These are phyloP conservation scores for Cytospora piceicola DNA, from an alignment of 2,329 filamentous ascomycete species.

Conservation along the genomic window DNA sequence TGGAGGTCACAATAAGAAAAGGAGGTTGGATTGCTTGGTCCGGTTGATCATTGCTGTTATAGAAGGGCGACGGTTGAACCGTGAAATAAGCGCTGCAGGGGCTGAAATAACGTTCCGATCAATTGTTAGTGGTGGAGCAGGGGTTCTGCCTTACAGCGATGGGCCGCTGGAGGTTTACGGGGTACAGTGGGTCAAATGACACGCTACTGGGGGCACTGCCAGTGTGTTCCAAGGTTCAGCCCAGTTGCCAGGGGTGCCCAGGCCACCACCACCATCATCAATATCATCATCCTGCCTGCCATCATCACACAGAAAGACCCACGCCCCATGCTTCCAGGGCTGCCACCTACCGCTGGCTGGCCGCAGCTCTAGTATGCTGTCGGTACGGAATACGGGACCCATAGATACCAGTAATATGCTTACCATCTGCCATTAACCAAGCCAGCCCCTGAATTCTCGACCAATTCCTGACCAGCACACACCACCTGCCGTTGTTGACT, in stretches of 20 bases:
- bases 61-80: background rate
- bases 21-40: background rate
- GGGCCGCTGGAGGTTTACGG: background rate
- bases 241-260: too few relatives aligned
- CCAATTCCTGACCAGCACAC: background rate
- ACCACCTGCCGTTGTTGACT: too few relatives aligned
- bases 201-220: background rate
- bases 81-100: conserved; percentile 4
- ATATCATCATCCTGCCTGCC: too few relatives aligned
- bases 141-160: background rate
- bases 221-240: background rate
- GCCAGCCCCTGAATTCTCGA: background rate
- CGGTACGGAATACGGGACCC: too few relatives aligned
- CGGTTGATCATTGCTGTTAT: background rate
- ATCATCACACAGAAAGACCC: too few relatives aligned
- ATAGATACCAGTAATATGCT: too few relatives aligned
- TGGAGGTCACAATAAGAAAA: background rate
- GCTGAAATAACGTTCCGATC: conserved; percentile 6
- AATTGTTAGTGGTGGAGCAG: conserved; percentile 1
- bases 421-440: background rate
- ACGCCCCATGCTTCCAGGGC: too few relatives aligned
- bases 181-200: background rate
- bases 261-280: too few relatives aligned
- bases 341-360: too few relatives aligned
- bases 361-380: too few relatives aligned